These are phyloP conservation scores for Mycena latifolia DNA, from an alignment of 768 basidiomycete genomes.

Conservation along the genomic window DNA sequence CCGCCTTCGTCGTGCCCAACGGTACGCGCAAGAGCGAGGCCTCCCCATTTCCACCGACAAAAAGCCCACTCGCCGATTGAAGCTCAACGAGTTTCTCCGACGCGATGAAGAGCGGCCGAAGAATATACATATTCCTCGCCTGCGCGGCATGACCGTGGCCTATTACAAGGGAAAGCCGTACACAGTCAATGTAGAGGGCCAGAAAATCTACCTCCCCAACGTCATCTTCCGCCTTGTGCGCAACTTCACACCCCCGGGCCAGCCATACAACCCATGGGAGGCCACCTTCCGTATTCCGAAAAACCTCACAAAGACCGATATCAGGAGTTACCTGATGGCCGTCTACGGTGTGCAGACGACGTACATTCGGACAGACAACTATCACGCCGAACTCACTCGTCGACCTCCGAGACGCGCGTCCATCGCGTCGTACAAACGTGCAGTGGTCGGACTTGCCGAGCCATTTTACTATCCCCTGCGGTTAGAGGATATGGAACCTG, in stretches of 20 bases:
- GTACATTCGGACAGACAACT: conserved; percentile 96
- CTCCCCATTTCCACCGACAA: conserved; percentile 65
- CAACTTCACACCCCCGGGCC: conserved; percentile 80
- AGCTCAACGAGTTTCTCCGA: conserved; percentile 32
- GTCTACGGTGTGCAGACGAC: conserved; percentile 93
- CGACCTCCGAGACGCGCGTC: conserved; percentile 50
- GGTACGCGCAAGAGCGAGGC: conserved; percentile 62
- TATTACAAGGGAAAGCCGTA: conserved; percentile 51
- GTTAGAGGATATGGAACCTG: conserved; percentile 79
- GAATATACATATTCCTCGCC: conserved; percentile 72
- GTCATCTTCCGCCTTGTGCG: conserved; percentile 85
- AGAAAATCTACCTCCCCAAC: conserved; percentile 92
- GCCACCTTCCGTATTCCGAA: conserved; percentile 95
- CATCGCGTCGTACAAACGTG: conserved; percentile 79
- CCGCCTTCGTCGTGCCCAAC: conserved; percentile 68
- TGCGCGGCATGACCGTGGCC: conserved; percentile 72
- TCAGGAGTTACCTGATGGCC: conserved; percentile 85
- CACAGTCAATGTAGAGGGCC: conserved; percentile 74
- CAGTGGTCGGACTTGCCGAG: conserved; percentile 90
- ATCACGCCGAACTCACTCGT: conserved; percentile 67
- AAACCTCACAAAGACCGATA: conserved; percentile 91
- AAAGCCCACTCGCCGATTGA: conserved; percentile 29
- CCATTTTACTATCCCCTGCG: conserved; percentile 95
- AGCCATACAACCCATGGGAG: conserved; percentile 94
- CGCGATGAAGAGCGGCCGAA: conserved; percentile 32